Percentiles rank a stretch among this genome's conserved stretches.
Conservation (phyloP, 768 basidiomycete species). For the Melanogaster broomeanus region DNA sequence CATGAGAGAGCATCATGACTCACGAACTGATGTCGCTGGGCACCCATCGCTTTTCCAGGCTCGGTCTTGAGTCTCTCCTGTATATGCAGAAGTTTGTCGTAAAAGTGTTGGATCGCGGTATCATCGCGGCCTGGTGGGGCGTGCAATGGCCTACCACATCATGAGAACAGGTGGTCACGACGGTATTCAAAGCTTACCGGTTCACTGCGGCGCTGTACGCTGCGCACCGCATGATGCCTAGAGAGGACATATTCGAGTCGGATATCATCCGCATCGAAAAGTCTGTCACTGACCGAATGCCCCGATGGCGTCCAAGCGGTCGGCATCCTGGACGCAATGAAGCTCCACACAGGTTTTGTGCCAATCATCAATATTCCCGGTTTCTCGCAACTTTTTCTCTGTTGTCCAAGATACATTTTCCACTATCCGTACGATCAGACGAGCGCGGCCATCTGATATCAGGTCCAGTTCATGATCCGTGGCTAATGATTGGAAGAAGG, state of each 20-base stretch:
- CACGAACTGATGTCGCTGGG: constrained; percentile 72
- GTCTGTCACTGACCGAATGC: constrained; percentile 59
- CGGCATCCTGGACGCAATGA: constrained; percentile 82
- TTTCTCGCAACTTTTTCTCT: constrained; percentile 65
- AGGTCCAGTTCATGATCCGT: constrained; percentile 51
- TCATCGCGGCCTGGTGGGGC: constrained; percentile 48
- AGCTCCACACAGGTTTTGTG: constrained; percentile 72
- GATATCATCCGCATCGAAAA: background rate
- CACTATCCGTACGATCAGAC: constrained; percentile 57
- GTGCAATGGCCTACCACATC: constrained; percentile 39
- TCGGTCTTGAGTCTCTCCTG: constrained; percentile 75
- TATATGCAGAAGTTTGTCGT: constrained; percentile 83
- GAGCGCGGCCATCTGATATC: constrained; percentile 60
- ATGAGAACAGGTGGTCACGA: background rate
- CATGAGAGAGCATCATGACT: constrained; percentile 14
- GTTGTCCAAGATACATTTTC: constrained; percentile 86
- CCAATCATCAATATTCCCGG: constrained; percentile 62
- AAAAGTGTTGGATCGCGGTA: constrained; percentile 79
- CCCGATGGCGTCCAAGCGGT: constrained; percentile 78
- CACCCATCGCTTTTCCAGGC: constrained; percentile 65
- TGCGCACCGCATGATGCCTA: constrained; percentile 68
- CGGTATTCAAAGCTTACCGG: constrained; percentile 33
- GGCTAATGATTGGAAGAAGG: constrained; percentile 56
- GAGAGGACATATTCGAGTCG: background rate
- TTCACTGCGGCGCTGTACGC: constrained; percentile 62